phyloP scores from a whole-genome alignment of 140 eudicot genomes.

The Anethum foeniculum region DNA sequence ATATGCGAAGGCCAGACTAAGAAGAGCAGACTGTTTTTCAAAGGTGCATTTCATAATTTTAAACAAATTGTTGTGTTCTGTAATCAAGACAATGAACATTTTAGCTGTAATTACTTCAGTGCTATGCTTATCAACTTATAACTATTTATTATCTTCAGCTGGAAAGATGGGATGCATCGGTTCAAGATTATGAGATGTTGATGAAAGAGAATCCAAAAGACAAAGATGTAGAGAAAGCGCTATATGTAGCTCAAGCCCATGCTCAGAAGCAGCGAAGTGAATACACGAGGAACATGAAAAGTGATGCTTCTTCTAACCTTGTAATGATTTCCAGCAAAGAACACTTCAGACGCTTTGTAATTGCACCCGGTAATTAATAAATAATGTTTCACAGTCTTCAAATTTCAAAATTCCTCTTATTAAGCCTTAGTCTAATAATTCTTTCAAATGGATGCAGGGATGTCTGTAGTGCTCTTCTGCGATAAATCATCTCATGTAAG shows the following conservation, averaged over 20 bases:
- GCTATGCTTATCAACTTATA: not conserved
- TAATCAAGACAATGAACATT: not conserved
- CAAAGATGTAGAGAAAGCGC: slow-evolving; percentile 37
- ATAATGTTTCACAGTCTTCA: not conserved
- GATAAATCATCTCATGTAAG: slow-evolving; percentile 16
- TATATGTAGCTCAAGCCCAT: slow-evolving; percentile 49
- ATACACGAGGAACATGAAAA: slow-evolving; percentile 23
- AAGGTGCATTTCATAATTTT: slow-evolving; percentile 33
- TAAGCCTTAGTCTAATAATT: not conserved
- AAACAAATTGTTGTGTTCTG: not conserved
- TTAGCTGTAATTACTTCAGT: not conserved
- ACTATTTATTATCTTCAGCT: slow-evolving; percentile 23
- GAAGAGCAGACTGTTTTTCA: slow-evolving; percentile 68
- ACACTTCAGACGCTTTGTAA: slow-evolving; percentile 16
- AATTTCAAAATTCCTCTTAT: not conserved
- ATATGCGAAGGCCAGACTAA: slow-evolving; percentile 59
- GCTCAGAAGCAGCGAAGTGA: slow-evolving; percentile 33
- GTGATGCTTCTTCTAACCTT: slow-evolving; percentile 12
- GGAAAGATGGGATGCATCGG: slow-evolving; percentile 76
- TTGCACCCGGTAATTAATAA: slow-evolving; percentile 17
- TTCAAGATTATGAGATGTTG: slow-evolving; percentile 61
- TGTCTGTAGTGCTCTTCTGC: slow-evolving; percentile 30
- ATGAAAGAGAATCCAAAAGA: slow-evolving; percentile 44
- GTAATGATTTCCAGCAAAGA: slow-evolving; percentile 17
- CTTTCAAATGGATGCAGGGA: slow-evolving; percentile 17